A percentile compares a stretch with the other conserved stretches of the same genome.
Evolutionary conservation across 257 asterid species (phyloP).

Genomic region (Nicotiana paniculata): DNA sequence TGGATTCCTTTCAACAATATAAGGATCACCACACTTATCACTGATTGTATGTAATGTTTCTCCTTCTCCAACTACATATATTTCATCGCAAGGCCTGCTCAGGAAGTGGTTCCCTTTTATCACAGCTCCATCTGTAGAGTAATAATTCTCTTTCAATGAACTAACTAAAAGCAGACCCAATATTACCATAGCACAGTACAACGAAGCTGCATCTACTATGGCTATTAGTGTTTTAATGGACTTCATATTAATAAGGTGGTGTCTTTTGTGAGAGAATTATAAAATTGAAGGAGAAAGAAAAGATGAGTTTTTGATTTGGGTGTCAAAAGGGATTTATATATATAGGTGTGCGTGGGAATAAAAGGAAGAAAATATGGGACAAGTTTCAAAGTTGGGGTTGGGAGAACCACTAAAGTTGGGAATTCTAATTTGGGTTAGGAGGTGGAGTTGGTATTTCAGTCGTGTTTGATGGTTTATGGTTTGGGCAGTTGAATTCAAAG

Average conservation of each 20-base stretch:
- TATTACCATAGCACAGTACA: conserved; percentile 32
- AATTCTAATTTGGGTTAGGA: background rate
- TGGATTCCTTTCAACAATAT: conserved; percentile 32
- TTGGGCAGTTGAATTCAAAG: background rate
- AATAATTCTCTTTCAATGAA: conserved; percentile 8
- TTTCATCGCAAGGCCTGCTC: conserved; percentile 26
- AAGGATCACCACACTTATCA: conserved; percentile 40
- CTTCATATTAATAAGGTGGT: background rate
- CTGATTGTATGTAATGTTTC: conserved; percentile 41
- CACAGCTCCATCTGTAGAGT: background rate
- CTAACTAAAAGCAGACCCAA: conserved; percentile 22
- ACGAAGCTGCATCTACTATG: conserved; percentile 22
- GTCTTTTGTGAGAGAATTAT: background rate
- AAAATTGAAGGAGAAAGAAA: background rate
- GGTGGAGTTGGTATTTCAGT: background rate
- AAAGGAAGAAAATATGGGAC: background rate
- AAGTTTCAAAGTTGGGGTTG: background rate
- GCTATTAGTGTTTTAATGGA: conserved; percentile 4
- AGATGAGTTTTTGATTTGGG: background rate
- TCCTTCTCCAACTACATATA: conserved; percentile 36
- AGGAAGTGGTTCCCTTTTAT: conserved; percentile 10
- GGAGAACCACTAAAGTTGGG: background rate
- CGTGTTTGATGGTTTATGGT: conserved; percentile 2
- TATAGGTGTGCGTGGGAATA: background rate
- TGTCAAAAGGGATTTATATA: background rate